Evolutionary conservation across 129 eudicot species (phyloP).

Genomic region (Tagetes erecta): DNA sequence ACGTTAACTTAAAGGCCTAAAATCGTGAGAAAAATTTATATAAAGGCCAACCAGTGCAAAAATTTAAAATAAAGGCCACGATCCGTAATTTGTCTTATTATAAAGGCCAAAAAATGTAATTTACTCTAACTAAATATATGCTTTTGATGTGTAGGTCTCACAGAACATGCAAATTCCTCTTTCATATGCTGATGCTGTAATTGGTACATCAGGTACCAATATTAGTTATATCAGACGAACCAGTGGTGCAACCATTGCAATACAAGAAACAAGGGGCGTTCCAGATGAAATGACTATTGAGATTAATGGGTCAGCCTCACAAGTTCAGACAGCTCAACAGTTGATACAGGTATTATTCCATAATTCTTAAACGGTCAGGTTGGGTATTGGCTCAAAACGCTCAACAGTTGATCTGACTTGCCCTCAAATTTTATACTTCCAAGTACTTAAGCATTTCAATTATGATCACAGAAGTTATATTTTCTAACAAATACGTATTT

Average conservation of each 20-base stretch:
- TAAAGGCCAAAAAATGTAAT: too few relatives aligned
- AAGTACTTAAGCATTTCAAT: neutral
- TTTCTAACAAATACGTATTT: neutral
- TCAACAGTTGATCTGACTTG: too few relatives aligned
- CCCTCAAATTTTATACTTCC: neutral
- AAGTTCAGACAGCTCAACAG: conserved; percentile 95
- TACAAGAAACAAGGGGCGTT: conserved; percentile 82
- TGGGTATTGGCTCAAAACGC: too few relatives aligned
- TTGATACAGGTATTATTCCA: conserved; percentile 58
- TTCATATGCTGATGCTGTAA: conserved; percentile 85
- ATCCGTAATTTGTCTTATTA: too few relatives aligned
- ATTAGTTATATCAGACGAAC: conserved; percentile 81
- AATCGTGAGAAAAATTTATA: too few relatives aligned
- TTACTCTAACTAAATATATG: too few relatives aligned
- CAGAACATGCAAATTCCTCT: conserved; percentile 89
- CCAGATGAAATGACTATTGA: conserved; percentile 91
- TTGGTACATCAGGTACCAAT: conserved; percentile 73
- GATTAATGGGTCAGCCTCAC: conserved; percentile 81
- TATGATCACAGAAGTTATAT: neutral
- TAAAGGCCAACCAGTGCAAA: too few relatives aligned
- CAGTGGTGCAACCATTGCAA: conserved; percentile 84
- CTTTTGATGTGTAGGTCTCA: conserved; percentile 46
- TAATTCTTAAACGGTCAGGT: neutral
- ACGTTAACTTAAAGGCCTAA: too few relatives aligned
- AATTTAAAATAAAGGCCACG: too few relatives aligned